Percentiles rank a stretch among this genome's conserved stretches.
phyloP scores from a whole-genome alignment of 805 yeast species.

The Saccharomycopsis fibuligera region DNA sequence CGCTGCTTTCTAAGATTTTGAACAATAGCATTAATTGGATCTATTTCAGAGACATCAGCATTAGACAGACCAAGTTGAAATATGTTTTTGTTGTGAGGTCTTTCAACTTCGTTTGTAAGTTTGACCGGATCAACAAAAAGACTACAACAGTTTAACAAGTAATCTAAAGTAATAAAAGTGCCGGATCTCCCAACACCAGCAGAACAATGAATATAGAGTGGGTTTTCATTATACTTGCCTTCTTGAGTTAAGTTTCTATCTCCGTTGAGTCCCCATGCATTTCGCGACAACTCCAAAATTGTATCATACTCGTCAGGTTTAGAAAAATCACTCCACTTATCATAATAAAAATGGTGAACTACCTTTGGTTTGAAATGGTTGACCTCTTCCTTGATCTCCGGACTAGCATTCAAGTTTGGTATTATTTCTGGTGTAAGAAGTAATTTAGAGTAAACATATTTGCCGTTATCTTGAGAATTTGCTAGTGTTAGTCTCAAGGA shows the following conservation, averaged over 20 bases:
- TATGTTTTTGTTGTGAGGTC: too few relatives aligned
- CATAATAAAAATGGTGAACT: slow-evolving; percentile 61
- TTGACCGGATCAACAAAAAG: slow-evolving; percentile 8
- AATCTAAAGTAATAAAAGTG: slow-evolving; percentile 68
- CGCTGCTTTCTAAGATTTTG: slow-evolving; percentile 39
- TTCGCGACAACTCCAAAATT: slow-evolving; percentile 37
- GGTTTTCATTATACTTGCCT: slow-evolving; percentile 26
- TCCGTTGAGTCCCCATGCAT: slow-evolving; percentile 12
- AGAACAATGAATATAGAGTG: slow-evolving; percentile 79
- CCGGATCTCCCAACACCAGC: slow-evolving; percentile 98
- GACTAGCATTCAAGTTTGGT: not conserved
- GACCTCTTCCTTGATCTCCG: not conserved
- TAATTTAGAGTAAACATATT: slow-evolving; percentile 9
- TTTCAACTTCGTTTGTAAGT: not conserved
- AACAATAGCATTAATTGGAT: slow-evolving; percentile 35
- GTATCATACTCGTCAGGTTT: slow-evolving; percentile 47
- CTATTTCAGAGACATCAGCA: slow-evolving; percentile 24
- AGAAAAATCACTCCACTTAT: slow-evolving; percentile 81
- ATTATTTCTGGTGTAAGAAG: slow-evolving; percentile 7
- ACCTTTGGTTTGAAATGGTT: slow-evolving; percentile 22
- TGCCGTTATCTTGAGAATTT: not conserved
- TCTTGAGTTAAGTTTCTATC: slow-evolving; percentile 4
- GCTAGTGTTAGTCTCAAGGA: slow-evolving; percentile 7
- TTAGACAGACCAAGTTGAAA: too few relatives aligned
- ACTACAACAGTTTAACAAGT: slow-evolving; percentile 27